These are phyloP conservation scores for Sonneratia caseolaris DNA, from an alignment of 345 rosid species.

Conservation along the genomic window DNA sequence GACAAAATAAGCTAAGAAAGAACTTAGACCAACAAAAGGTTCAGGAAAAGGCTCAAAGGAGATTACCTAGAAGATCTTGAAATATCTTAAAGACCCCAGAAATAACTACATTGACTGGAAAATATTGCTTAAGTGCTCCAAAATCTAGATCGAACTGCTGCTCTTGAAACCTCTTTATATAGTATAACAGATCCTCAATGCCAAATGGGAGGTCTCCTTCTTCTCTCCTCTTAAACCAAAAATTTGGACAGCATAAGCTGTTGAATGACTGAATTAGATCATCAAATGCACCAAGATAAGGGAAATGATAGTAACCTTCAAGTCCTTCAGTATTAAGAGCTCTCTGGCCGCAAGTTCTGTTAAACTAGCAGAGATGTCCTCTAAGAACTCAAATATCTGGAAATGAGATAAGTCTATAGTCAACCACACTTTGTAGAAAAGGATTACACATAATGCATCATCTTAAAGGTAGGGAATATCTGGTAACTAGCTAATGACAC, in stretches of 20 bases:
- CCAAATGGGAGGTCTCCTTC: conserved; percentile 87
- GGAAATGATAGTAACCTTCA: conserved; percentile 49
- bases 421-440: neutral
- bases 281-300: conserved; percentile 8
- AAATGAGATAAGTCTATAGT: conserved; percentile 6
- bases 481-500: neutral
- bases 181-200: conserved; percentile 71
- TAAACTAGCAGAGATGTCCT: conserved; percentile 74
- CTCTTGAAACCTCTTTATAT: conserved; percentile 68
- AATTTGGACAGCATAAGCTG: conserved; percentile 11
- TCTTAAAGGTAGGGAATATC: neutral
- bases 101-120: conserved; percentile 76
- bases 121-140: conserved; percentile 64
- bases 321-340: conserved; percentile 55
- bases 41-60: neutral
- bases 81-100: conserved; percentile 79
- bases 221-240: conserved; percentile 55
- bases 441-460: neutral
- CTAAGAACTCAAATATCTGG: conserved; percentile 85
- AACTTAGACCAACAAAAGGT: neutral
- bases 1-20: neutral
- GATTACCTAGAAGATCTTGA: conserved; percentile 88
- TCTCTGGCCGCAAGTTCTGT: conserved; percentile 63
- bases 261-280: conserved; percentile 10
- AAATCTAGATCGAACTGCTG: conserved; percentile 75